Evolutionary conservation across 805 yeast species (phyloP), one percentile per base, ranked within the genome.

Genomic region (Cyberlindnera subsufficiens): DNA sequence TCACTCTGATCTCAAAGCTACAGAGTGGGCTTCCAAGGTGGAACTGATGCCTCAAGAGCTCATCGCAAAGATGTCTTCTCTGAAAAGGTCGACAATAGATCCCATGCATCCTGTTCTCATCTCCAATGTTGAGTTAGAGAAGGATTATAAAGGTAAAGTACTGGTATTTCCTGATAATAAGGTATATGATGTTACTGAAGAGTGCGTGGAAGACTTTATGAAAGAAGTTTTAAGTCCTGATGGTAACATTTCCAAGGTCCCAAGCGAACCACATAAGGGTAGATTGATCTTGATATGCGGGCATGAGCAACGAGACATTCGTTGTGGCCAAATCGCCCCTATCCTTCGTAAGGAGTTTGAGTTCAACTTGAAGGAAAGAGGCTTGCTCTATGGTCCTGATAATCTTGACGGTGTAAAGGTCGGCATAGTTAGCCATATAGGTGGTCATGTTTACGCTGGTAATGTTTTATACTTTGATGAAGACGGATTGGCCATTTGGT

Each of bases 401-500:
- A 58, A 55, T 32, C 59, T 63, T 1, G 18, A 46, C 2, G 65
- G 66, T 5, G 48, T 64, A 3, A 60, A 62, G 30, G 66, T 81
- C 30, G 89, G 87, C 0, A 54, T 75, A 6, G 67, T 83, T 0
- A 80, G 90, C 11, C 96, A 87, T 59, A 68, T 87, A 33, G 95
- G 96, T 1, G 96, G 96, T 0, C 96, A 87, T 58, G 86, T 61
- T 2, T 87, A 77, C 61, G 96, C 96, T 2, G 96, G 95, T 0
- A 87, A 87, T 54, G 77, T 87, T 13, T 64, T 86, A 2, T 72
- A 75, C 39, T 78, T 80, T 48, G 67, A 68, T 38, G 60, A 58
- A 10, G 57, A 63, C 29, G 74, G 77, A 1, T 17, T 49, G 4
- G 35, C 46, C 11, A 42, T 81, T 3, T 86, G 95, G 95, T 86